Evolutionary conservation across 148 eudicot genomes (phyloP), one percentile per base, ranked within the genome.

Genomic region (Camellia sinensis): DNA sequence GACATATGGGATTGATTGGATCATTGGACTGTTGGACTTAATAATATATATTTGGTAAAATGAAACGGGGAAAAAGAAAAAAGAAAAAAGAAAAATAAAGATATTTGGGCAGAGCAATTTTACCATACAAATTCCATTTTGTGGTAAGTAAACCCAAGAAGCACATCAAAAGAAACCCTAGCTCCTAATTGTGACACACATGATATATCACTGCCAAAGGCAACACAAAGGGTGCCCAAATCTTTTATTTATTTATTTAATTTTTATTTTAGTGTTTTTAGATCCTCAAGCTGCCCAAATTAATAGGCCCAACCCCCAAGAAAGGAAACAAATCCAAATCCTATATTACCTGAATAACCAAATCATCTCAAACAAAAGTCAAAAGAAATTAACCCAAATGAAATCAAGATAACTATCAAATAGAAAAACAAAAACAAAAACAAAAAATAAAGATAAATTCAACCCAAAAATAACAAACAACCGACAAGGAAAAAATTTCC

Each of bases 321-420:
- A 50, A 65, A 66, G 72, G 14, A 53, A 66, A 65, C 73, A 71
- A 75, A 74, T 52, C 74, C 40, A 60, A 68, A 68, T 29, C 75
- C 60, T 17, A 61, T 17, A 74, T 56, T 46, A 75, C 22, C 29
- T 18, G 3, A 9, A 56, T 3, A 15, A 5, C 12, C 69, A 15
- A 48, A 59, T n/a, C 6, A 59, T 48, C 45, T 59, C 71, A 64
- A 62, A 6, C 15, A 43, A 80, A 67, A n/a, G 17, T 18, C 21
- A 50, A 66, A 54, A 44, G 29, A 18, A 74, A 43, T 43, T 43
- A 67, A 41, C 45, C 41, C 22, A 29, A 43, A n/a, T 17, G 67
- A 29, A 67, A 68, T 43, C 64, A 69, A 54, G 52, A 48, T 3
- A 18, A 63, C 11, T 48, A 48, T 48, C 37, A 29, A 29, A 48